These are phyloP conservation scores for Phaeophleospora eucalypticola DNA, from an alignment of 2,329 filamentous ascomycete species.

Conservation along the genomic window DNA sequence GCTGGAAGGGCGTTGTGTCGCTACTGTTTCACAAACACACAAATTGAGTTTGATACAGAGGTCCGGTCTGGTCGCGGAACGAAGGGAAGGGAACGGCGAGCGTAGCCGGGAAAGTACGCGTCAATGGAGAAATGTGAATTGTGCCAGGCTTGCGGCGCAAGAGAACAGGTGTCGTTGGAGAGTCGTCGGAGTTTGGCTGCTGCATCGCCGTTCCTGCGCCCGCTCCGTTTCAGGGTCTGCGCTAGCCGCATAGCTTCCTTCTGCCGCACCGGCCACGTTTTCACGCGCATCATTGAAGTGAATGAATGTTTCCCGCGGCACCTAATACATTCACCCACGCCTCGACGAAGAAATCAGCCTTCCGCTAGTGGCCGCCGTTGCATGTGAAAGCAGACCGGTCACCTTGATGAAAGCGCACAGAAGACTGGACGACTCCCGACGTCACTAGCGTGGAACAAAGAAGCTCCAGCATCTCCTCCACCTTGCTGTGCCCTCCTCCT, in stretches of 20 bases:
- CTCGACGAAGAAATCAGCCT: not conserved
- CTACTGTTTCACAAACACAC: not conserved
- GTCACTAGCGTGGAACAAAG: not conserved
- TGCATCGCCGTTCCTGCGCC: not conserved
- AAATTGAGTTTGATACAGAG: not conserved
- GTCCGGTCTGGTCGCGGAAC: not conserved
- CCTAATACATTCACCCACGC: not conserved
- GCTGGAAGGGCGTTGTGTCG: not conserved
- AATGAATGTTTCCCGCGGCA: not conserved
- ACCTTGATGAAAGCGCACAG: conserved; percentile 1
- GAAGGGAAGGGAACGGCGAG: not conserved
- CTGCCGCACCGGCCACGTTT: conserved; percentile 3
- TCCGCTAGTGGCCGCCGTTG: not conserved
- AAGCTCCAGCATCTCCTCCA: not conserved
- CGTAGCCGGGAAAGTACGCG: not conserved
- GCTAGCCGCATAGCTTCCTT: not conserved
- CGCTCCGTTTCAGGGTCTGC: conserved; percentile 1
- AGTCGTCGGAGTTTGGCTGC: no score
- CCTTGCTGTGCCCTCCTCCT: not conserved
- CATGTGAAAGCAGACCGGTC: not conserved
- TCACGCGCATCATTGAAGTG: conserved; percentile 1
- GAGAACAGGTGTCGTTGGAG: not conserved
- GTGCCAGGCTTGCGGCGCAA: no score
- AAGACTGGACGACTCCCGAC: no score
- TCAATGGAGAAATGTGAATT: not conserved